Percentiles rank a stretch among this genome's conserved stretches.
Conservation (phyloP, 495 filamentous ascomycete genomes). For the Neurospora intermedia region DNA sequence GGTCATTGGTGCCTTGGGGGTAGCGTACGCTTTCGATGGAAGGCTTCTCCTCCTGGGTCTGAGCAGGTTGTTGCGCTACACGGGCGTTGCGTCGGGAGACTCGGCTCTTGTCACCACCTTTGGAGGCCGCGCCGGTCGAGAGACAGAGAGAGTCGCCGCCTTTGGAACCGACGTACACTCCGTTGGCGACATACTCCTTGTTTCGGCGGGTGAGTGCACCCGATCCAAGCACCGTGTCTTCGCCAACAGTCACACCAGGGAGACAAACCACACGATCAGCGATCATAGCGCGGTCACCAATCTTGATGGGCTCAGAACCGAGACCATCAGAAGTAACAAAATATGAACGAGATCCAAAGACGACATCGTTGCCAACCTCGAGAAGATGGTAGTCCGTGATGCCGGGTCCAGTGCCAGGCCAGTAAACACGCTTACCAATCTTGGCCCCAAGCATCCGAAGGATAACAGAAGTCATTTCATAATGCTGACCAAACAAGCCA, state of each 20-base stretch:
- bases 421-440: constrained; percentile 36
- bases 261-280: constrained; percentile 15
- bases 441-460: constrained; percentile 30
- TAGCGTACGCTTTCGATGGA: background rate
- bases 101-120: background rate
- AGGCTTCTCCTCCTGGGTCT: background rate
- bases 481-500: constrained; percentile 30
- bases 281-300: constrained; percentile 35
- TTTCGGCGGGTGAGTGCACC: constrained; percentile 32
- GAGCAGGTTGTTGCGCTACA: background rate
- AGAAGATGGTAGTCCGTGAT: constrained; percentile 35
- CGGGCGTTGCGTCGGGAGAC: background rate
- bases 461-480: constrained; percentile 32
- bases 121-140: background rate
- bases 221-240: constrained; percentile 31
- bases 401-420: constrained; percentile 36
- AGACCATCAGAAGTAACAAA: constrained; percentile 34
- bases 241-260: constrained; percentile 27
- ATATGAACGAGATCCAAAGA: constrained; percentile 34
- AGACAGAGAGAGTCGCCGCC: constrained; percentile 32
- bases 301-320: constrained; percentile 28
- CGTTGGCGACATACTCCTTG: constrained; percentile 24
- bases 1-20: background rate
- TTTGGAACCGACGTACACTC: constrained; percentile 35
- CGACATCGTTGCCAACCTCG: constrained; percentile 38